phyloP scores from a whole-genome alignment of 2,329 filamentous ascomycete species.

The Pseudogymnoascus sp. region DNA sequence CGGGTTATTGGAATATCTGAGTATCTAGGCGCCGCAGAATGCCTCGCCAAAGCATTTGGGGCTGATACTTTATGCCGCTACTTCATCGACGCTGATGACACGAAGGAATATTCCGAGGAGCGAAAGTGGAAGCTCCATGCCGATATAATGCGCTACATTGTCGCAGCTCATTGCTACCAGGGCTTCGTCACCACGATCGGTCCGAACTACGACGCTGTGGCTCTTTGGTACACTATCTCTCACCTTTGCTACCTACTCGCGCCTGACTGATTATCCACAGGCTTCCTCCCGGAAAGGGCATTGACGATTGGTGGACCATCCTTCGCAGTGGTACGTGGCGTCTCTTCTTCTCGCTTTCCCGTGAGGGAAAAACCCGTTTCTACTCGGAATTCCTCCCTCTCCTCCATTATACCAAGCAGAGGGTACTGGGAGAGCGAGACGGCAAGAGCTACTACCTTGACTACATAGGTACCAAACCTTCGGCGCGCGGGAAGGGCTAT shows the following conservation, averaged over 20 bases:
- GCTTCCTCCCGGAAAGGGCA: slow-evolving; percentile 66
- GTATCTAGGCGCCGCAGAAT: slow-evolving; percentile 60
- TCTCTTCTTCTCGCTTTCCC: slow-evolving; percentile 63
- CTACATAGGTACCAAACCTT: slow-evolving; percentile 66
- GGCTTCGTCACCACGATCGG: slow-evolving; percentile 69
- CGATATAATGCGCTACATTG: slow-evolving; percentile 68
- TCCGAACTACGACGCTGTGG: slow-evolving; percentile 67
- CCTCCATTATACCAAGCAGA: slow-evolving; percentile 62
- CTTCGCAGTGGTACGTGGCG: slow-evolving; percentile 71
- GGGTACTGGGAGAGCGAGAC: slow-evolving; percentile 59
- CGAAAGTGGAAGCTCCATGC: slow-evolving; percentile 69
- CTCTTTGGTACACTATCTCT: slow-evolving; percentile 55
- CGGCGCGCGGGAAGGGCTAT: slow-evolving; percentile 63
- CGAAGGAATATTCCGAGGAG: slow-evolving; percentile 52
- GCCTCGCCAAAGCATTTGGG: slow-evolving; percentile 70
- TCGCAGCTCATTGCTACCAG: slow-evolving; percentile 64
- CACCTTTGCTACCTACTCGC: neutral
- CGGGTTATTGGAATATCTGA: slow-evolving; percentile 57
- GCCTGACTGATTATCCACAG: slow-evolving; percentile 31
- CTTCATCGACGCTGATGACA: slow-evolving; percentile 63
- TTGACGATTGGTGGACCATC: slow-evolving; percentile 64
- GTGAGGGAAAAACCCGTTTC: slow-evolving; percentile 65
- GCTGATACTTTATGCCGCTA: slow-evolving; percentile 67
- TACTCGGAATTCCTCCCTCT: slow-evolving; percentile 69
- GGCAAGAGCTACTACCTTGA: slow-evolving; percentile 70